Conservation (phyloP, 116 monocot genomes). For the Iris pallida region DNA sequence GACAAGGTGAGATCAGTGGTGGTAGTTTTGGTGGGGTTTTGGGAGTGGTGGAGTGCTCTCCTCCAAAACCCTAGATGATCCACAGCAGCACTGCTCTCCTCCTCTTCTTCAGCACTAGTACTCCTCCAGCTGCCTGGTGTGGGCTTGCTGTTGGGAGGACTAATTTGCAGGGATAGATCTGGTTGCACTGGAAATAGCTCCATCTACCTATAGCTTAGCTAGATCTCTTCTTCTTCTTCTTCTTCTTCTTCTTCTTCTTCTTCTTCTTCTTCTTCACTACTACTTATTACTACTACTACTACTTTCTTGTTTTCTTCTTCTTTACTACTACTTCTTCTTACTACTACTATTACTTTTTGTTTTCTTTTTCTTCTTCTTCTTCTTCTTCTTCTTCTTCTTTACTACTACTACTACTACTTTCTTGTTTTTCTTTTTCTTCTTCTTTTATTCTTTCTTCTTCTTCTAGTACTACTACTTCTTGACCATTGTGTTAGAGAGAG, state of each 20-base stretch:
- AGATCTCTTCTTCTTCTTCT: not conserved
- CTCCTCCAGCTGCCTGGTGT: conserved; percentile 1
- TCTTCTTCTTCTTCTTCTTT: no score
- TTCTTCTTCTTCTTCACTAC: no score
- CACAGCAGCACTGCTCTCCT: not conserved
- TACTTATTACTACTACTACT: no score
- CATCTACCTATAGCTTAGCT: conserved; percentile 4
- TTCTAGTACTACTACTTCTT: no score
- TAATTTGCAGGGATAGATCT: conserved; percentile 36
- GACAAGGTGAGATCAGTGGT: conserved; percentile 21
- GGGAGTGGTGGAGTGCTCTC: not conserved
- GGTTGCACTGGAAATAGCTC: conserved; percentile 36
- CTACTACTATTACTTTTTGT: no score
- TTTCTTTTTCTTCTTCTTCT: no score
- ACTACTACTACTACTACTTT: no score
- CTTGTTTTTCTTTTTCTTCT: no score
- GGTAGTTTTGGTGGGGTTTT: not conserved
- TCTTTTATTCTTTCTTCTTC: no score
- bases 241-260: not conserved
- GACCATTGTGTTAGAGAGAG: no score
- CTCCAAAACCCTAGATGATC: conserved; percentile 30
- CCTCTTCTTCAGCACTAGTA: not conserved
- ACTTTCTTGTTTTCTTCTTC: no score
- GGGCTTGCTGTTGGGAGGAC: conserved; percentile 25
- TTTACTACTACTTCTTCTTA: no score